Base-by-base conservation (phyloP, 1,139 yeast species). In the Spathaspora sp. region DNA sequence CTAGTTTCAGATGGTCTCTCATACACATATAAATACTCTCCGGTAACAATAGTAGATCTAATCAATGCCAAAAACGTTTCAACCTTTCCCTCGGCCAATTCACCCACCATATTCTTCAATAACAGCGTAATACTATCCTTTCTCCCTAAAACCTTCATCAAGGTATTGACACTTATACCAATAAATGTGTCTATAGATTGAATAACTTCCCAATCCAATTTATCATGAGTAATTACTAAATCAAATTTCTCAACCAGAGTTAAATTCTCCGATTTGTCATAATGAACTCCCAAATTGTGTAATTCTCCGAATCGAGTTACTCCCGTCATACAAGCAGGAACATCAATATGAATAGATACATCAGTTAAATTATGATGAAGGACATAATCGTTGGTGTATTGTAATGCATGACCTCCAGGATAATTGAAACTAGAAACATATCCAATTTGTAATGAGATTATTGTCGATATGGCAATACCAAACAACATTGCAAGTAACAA, bases 321-420 rank as follows among this genome's bases (percentile, higher is more conserved):
- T 7, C 99, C 99, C 1, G 91, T 81, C 95, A 89, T 89, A 60
- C 96, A 88, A 2, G 95, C 77, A 0, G 88, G 82, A 1, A 84
- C 84, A 57, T 88, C 96, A 68, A 89, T 67, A 61, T 90, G 96
- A 5, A 89, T 81, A 0, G 71, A 56, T 4, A 69, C 60, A 5
- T 45, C 43, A 16, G 43, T 38, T 6, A 55, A 45, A 38, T 53
- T 60, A 7, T 56, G 44, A 34, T 52, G 43, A 7, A 67, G 42
- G 10, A 84, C 56, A 43, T 70, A 65, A 6, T 69, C 54, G 57
- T 89, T 87, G 49, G 86, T 75, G 37, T 60, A 61, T 11, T 61
- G 51, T 33, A 90, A 65, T 0, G 97, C 96, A 4, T 68, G 75
- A 0, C 97, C 98, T 7, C 98, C 98, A 2, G 97, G 96, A 59